These are phyloP conservation scores for Lagenidium giganteum DNA, from an alignment of 352 stramenopile species.

Conservation along the genomic window DNA sequence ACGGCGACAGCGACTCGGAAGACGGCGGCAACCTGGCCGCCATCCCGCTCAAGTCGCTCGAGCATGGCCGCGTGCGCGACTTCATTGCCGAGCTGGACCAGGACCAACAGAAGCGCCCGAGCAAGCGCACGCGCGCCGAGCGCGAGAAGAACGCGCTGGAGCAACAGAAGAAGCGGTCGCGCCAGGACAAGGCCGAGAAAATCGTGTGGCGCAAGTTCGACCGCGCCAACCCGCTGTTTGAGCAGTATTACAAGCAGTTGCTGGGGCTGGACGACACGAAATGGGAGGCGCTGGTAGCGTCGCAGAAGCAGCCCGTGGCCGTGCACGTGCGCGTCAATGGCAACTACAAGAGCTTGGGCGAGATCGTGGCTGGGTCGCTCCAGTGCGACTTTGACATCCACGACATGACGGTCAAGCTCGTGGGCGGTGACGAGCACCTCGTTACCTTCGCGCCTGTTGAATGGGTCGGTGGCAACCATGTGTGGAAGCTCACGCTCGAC, in stretches of 20 bases:
- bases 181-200: conserved; percentile 62
- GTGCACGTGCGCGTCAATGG: conserved; percentile 84
- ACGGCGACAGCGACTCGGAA: conserved; percentile 18
- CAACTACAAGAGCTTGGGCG: conserved; percentile 64
- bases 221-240: conserved; percentile 61
- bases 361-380: conserved; percentile 57
- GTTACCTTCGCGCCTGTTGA: conserved; percentile 42
- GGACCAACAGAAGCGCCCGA: conserved; percentile 18
- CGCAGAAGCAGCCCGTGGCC: conserved; percentile 60
- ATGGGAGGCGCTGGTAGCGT: conserved; percentile 68
- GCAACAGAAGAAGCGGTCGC: conserved; percentile 38
- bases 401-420: conserved; percentile 33
- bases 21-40: conserved; percentile 16
- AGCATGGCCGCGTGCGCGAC: conserved; percentile 40
- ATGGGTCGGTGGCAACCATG: conserved; percentile 47
- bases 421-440: conserved; percentile 36
- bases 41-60: conserved; percentile 52
- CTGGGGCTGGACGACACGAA: conserved; percentile 54
- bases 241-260: conserved; percentile 78
- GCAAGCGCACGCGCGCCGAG: conserved; percentile 35
- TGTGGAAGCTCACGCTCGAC: conserved; percentile 68
- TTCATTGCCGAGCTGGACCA: conserved; percentile 31
- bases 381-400: conserved; percentile 52
- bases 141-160: conserved; percentile 34
- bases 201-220: conserved; percentile 80